Evolutionary conservation across 306 rosid genomes (phyloP), one percentile per base, ranked within the genome.

Genomic region (Purshia tridentata): DNA sequence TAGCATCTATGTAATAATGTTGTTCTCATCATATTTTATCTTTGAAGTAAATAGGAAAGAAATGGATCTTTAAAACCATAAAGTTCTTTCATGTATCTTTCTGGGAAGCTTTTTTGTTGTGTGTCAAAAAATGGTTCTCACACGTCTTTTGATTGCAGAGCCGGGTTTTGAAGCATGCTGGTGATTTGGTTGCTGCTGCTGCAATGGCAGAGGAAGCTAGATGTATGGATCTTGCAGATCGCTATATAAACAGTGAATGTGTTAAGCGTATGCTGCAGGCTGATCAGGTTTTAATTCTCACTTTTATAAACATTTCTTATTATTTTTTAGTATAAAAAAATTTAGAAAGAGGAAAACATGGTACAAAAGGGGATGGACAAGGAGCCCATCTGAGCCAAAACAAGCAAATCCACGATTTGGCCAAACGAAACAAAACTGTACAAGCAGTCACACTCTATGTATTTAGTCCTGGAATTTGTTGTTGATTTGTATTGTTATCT

Each of bases 221-320:
- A 77, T 88, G 97, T 69, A 91, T 91, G 97, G 97, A 91, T 86
- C 96, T 93, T 72, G 97, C 97, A 29, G 98, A 93, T 84, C 97
- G 98, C 37, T 89, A 93, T 73, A 85, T 95, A 70, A 95, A 95
- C 85, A 95, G 98, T 84, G 94, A 93, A 51, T 93, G 96, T 22
- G 98, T 91, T 74, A 93, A 93, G 90, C 94, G 98, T 72, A 93
- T 93, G 98, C 85, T 93, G 77, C 97, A 91, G 87, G 97, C 98
- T 72, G 98, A 93, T 78, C 94, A 91, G 97, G 99, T 95, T 78
- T 77, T 76, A 16, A 40, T 20, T 50, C 76, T 22, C 40, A 49
- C 59, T 20, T 77, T 57, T 42, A 1, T 14, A 37, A 9, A 6
- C 46, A 14, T 14, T 35, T 72, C 20, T 39, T 80, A 22, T 1